Evolutionary conservation across 345 rosid species (phyloP).

Genomic region (Brassica carinata): DNA sequence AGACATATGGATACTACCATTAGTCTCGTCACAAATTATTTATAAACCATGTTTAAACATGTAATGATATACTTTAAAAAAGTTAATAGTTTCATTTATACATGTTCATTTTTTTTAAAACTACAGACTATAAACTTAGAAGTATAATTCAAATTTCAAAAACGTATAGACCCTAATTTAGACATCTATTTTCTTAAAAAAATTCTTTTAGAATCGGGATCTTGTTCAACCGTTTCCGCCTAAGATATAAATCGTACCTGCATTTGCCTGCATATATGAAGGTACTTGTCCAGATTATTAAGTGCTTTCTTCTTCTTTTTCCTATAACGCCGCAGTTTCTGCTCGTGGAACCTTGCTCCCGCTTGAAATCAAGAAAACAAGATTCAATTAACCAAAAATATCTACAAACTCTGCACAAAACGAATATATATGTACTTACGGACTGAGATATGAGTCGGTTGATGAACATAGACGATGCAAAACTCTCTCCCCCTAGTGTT

Average conservation of each 20-base stretch:
- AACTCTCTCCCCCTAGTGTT: constrained; percentile 59
- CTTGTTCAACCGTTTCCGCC: background rate
- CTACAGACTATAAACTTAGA: background rate
- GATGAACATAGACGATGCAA: constrained; percentile 68
- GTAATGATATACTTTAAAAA: background rate
- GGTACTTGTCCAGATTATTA: constrained; percentile 52
- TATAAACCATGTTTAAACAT: background rate
- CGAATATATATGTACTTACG: constrained; percentile 9
- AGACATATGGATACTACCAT: background rate
- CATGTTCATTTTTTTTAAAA: background rate
- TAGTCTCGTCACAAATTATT: background rate
- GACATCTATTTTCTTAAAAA: background rate
- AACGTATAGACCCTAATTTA: background rate
- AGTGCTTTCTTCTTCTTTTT: constrained; percentile 53
- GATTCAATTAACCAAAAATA: background rate
- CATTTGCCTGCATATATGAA: constrained; percentile 46
- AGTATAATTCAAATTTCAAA: no score
- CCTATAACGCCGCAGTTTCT: constrained; percentile 4
- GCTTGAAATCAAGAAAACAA: constrained; percentile 10
- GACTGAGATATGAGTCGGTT: constrained; percentile 43
- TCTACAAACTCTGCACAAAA: background rate
- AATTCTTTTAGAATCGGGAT: background rate
- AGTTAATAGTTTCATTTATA: no score
- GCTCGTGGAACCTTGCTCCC: constrained; percentile 44
- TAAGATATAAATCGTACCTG: constrained; percentile 52